Percentiles rank a stretch among this genome's conserved stretches.
Evolutionary conservation across 441 rosid genomes (phyloP).

Genomic region (Croton laevigatus): DNA sequence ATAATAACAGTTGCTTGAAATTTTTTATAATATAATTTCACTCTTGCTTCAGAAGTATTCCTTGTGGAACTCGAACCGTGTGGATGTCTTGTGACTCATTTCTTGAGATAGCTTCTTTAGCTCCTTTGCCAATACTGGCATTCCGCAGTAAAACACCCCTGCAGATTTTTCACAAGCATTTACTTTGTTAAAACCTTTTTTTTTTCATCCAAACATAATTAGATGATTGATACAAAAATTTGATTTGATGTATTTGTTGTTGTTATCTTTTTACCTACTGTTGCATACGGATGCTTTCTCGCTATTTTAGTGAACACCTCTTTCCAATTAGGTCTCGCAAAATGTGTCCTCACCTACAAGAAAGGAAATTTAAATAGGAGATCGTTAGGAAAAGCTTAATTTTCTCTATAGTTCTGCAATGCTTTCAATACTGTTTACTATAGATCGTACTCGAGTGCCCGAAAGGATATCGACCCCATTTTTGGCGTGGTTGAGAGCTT

Average conservation of each 20-base stretch:
- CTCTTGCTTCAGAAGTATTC: constrained; percentile 61
- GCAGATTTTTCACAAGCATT: constrained; percentile 24
- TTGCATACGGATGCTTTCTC: constrained; percentile 73
- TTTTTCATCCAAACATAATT: not conserved
- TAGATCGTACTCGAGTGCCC: constrained; percentile 76
- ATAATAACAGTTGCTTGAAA: constrained; percentile 17
- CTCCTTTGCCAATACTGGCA: constrained; percentile 89
- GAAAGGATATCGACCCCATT: constrained; percentile 95
- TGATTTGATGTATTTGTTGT: too few species aligned
- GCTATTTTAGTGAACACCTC: constrained; percentile 82
- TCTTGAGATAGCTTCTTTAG: constrained; percentile 71
- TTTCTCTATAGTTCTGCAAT: not conserved
- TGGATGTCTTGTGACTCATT: constrained; percentile 68
- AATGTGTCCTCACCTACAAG: constrained; percentile 91
- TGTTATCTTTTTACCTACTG: constrained; percentile 57
- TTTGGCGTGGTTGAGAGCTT: constrained; percentile 95
- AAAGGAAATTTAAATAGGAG: constrained; percentile 2
- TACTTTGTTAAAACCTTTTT: not conserved
- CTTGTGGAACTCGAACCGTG: constrained; percentile 87
- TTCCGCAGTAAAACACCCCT: constrained; percentile 97
- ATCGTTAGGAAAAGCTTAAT: not conserved
- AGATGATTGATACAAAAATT: not conserved
- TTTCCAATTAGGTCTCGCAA: constrained; percentile 95
- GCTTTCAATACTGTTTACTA: not conserved
- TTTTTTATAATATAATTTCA: not conserved